phyloP scores from a whole-genome alignment of 768 basidiomycete species.

The Cystobasidium onofrii region DNA sequence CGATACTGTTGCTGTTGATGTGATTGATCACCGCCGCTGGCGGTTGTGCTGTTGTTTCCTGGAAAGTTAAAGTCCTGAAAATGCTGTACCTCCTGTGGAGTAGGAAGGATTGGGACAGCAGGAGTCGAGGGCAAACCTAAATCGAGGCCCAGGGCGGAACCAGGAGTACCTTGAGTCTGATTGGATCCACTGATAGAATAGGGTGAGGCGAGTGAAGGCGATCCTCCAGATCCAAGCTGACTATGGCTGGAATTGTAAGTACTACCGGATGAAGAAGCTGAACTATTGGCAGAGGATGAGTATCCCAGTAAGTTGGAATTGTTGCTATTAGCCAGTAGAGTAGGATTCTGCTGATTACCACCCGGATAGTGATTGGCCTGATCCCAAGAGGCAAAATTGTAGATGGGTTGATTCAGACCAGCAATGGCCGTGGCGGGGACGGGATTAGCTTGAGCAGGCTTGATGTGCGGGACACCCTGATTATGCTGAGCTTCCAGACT shows the following conservation, averaged over 20 bases:
- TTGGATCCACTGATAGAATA: neutral
- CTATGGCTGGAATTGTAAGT: neutral
- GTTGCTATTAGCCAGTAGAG: neutral
- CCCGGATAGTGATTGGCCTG: neutral
- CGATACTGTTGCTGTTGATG: slow-evolving; percentile 7
- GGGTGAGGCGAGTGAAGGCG: neutral
- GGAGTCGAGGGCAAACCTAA: neutral
- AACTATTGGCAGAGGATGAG: slow-evolving; percentile 2
- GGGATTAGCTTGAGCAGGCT: neutral
- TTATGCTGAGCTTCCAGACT: neutral
- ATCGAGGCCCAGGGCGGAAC: neutral
- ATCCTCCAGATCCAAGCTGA: neutral
- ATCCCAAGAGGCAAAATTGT: slow-evolving; percentile 6
- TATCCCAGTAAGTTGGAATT: neutral
- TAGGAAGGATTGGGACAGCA: neutral
- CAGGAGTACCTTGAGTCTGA: neutral
- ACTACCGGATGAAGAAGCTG: neutral
- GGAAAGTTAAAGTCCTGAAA: slow-evolving; percentile 4
- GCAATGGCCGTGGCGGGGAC: neutral
- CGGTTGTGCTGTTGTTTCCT: neutral
- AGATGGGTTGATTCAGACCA: neutral
- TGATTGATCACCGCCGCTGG: neutral
- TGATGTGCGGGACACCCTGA: neutral
- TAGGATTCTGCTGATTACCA: neutral
- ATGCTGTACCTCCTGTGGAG: neutral